These are phyloP conservation scores for Xylariaceae sp. DNA, from an alignment of 2,329 filamentous ascomycete species.

Conservation along the genomic window DNA sequence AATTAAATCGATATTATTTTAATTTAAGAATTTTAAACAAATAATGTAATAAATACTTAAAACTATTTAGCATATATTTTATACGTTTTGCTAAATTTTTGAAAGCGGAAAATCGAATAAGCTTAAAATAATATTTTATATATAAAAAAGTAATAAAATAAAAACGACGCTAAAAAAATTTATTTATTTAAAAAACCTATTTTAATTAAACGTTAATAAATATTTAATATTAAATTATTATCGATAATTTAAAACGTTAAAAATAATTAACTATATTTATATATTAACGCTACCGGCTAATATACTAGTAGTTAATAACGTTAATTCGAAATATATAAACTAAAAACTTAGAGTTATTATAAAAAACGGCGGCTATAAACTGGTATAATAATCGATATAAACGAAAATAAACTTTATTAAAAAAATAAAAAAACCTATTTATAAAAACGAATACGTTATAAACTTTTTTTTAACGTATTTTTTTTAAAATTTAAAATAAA, in stretches of 20 bases:
- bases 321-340: no score
- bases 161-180: not conserved
- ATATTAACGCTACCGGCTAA: no score
- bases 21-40: slow-evolving; percentile 7
- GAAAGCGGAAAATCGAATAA: slow-evolving; percentile 2
- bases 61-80: slow-evolving; percentile 1
- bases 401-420: no score
- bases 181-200: no score
- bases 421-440: no score
- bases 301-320: no score
- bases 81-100: slow-evolving; percentile 1
- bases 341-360: slow-evolving; percentile 1
- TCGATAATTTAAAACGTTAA: no score
- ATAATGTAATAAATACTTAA: slow-evolving; percentile 4
- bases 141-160: not conserved
- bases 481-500: no score
- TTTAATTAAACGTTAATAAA: slow-evolving; percentile 3
- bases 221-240: slow-evolving; percentile 1
- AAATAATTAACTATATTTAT: no score
- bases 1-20: not conserved
- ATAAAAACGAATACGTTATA: slow-evolving; percentile 1
- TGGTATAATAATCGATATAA: not conserved
- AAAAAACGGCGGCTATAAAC: not conserved
- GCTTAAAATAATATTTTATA: slow-evolving; percentile 5
- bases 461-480: no score